Evolutionary conservation across 1,284 basidiomycete species (phyloP).

Genomic region (Ceratobasidium sp.): DNA sequence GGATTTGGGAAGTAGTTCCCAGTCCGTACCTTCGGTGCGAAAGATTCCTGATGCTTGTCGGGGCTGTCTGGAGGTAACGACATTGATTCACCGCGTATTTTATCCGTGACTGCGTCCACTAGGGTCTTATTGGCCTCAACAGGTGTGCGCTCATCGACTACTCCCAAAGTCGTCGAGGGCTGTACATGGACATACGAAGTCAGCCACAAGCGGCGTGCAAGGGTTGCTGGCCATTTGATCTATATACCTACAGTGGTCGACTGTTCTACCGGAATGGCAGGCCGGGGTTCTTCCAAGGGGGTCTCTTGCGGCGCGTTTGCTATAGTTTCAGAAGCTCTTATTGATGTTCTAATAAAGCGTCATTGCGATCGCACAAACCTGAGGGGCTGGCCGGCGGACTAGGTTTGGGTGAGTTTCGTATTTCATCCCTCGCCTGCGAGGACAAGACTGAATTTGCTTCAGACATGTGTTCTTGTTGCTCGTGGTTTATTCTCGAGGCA

Average conservation of each 20-base stretch:
- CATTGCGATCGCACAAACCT: not conserved
- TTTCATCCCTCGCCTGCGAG: too few relatives aligned
- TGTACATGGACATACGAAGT: not conserved
- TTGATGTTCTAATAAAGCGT: not conserved
- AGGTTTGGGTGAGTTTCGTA: not conserved
- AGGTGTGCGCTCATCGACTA: not conserved
- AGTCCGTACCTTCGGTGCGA: not conserved
- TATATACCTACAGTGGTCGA: not conserved
- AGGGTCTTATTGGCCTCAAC: not conserved
- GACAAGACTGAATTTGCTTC: too few relatives aligned
- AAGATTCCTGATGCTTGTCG: not conserved
- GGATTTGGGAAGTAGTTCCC: too few relatives aligned
- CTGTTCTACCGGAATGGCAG: too few relatives aligned
- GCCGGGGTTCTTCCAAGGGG: too few relatives aligned
- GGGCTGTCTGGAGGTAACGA: slow-evolving; percentile 7
- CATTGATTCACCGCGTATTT: slow-evolving; percentile 33
- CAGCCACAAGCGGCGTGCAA: not conserved
- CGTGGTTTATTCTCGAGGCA: not conserved
- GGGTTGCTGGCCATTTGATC: not conserved
- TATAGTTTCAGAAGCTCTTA: too few relatives aligned
- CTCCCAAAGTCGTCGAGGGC: not conserved
- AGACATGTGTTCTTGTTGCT: not conserved
- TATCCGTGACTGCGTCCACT: slow-evolving; percentile 21
- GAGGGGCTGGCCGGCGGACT: not conserved
- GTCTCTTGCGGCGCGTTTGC: too few relatives aligned